A percentile compares a stretch with the other conserved stretches of the same genome.
Evolutionary conservation across 495 filamentous ascomycete genomes (phyloP).

Genomic region (Xanthoparmelia taractica): DNA sequence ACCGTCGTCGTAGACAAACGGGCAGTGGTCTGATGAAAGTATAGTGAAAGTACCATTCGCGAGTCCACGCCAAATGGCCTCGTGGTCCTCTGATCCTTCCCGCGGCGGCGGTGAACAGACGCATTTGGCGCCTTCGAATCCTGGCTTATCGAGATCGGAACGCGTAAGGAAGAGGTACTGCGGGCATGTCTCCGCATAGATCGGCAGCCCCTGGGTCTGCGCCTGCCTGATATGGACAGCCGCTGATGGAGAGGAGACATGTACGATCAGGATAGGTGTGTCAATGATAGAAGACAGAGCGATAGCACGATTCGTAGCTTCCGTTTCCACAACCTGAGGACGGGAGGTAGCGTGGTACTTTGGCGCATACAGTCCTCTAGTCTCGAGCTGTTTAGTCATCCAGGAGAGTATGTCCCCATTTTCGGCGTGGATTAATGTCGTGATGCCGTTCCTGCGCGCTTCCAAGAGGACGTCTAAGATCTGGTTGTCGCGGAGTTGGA

Average conservation of each 20-base stretch:
- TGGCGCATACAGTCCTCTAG: constrained; percentile 39
- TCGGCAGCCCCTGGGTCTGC: constrained; percentile 47
- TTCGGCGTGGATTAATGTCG: constrained; percentile 57
- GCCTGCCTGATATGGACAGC: constrained; percentile 47
- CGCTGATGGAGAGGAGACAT: constrained; percentile 47
- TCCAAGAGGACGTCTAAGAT: constrained; percentile 49
- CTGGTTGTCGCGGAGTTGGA: constrained; percentile 48
- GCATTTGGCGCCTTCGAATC: constrained; percentile 48
- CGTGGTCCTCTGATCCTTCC: constrained; percentile 32
- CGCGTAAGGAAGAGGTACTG: constrained; percentile 57
- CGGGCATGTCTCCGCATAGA: constrained; percentile 59
- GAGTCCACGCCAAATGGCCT: constrained; percentile 40
- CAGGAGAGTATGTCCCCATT: constrained; percentile 49
- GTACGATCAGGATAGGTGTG: constrained; percentile 51
- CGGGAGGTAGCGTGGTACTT: constrained; percentile 48
- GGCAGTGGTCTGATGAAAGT: constrained; percentile 46
- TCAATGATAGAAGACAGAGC: constrained; percentile 47
- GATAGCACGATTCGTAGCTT: constrained; percentile 54
- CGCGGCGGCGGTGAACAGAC: constrained; percentile 43
- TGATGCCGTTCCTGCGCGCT: constrained; percentile 41
- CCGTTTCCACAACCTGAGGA: constrained; percentile 48
- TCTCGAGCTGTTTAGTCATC: constrained; percentile 43
- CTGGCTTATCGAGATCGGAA: constrained; percentile 41
- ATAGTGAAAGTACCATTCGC: constrained; percentile 43
- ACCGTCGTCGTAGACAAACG: constrained; percentile 44